Conservation (phyloP, 164 flowering plant species). For the Hamamelis virginiana region DNA sequence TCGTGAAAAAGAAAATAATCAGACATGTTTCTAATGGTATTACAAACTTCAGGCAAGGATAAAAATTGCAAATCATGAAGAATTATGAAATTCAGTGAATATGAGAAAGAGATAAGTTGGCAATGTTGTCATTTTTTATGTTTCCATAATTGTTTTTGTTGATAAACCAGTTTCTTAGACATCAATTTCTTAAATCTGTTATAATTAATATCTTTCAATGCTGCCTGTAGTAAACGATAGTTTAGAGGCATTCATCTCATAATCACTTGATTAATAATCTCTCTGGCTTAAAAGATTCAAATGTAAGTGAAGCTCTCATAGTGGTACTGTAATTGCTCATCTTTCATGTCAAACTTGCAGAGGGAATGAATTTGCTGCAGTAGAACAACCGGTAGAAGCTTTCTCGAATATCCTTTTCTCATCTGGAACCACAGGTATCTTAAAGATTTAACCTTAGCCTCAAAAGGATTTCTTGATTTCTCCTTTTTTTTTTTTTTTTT, state of each 20-base stretch:
- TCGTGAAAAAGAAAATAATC: too few species aligned
- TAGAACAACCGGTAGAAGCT: conserved; percentile 64
- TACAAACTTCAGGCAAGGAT: too few species aligned
- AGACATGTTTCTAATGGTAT: too few species aligned
- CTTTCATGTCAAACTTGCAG: conserved; percentile 39
- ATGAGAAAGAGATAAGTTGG: background rate
- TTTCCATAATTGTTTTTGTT: too few species aligned
- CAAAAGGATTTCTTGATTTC: background rate
- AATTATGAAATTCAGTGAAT: background rate
- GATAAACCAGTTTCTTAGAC: background rate
- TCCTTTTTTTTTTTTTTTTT: background rate
- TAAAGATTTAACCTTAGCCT: background rate
- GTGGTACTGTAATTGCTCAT: conserved; percentile 8
- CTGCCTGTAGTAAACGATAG: too few species aligned
- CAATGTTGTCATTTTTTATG: background rate
- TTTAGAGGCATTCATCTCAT: too few species aligned
- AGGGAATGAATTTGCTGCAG: conserved; percentile 50
- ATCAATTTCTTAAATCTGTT: background rate
- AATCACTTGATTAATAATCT: background rate
- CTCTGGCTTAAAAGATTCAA: background rate
- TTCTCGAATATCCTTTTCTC: conserved; percentile 89
- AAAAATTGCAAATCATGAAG: too few species aligned
- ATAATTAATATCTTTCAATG: background rate
- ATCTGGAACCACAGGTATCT: conserved; percentile 95
- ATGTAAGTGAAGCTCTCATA: background rate